Percentiles rank a stretch among this genome's conserved stretches.
Evolutionary conservation across 2,329 filamentous ascomycete genomes (phyloP).

Genomic region (Rhinocladiella similis): DNA sequence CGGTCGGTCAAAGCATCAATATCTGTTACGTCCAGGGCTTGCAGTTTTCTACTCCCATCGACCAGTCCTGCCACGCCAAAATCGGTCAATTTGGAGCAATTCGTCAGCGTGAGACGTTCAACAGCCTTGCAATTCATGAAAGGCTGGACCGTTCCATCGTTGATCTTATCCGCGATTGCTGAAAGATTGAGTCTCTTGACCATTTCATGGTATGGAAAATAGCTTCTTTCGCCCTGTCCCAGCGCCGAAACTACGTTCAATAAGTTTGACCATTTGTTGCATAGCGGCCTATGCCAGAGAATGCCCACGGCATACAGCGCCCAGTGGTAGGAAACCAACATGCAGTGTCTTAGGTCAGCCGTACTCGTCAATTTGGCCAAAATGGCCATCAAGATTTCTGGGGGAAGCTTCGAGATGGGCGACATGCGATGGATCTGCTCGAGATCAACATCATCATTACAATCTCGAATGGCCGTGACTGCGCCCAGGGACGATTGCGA

Average conservation of each 20-base stretch:
- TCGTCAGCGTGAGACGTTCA: conserved; percentile 88
- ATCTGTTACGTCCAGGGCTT: conserved; percentile 87
- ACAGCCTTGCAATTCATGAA: conserved; percentile 84
- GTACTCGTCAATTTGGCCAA: conserved; percentile 80
- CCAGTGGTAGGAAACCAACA: conserved; percentile 95
- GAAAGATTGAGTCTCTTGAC: conserved; percentile 92
- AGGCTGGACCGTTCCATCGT: conserved; percentile 83
- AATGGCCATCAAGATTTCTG: conserved; percentile 90
- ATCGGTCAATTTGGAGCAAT: conserved; percentile 83
- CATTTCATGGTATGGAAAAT: conserved; percentile 85
- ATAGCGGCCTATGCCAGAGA: conserved; percentile 91
- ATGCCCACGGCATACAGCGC: conserved; percentile 88
- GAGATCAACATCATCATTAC: conserved; percentile 54
- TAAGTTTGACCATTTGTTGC: conserved; percentile 82
- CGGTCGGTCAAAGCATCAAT: conserved; percentile 77
- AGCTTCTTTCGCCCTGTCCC: conserved; percentile 65
- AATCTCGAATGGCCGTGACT: conserved; percentile 73
- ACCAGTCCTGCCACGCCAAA: conserved; percentile 77
- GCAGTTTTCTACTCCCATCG: conserved; percentile 73
- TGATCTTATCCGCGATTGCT: conserved; percentile 71
- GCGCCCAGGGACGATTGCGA: conserved; percentile 83
- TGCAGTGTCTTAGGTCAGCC: conserved; percentile 77
- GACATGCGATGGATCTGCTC: conserved; percentile 66
- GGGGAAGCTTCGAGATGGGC: conserved; percentile 83
- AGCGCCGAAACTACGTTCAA: conserved; percentile 73